Base-by-base conservation (phyloP, 768 basidiomycete species). In the Rhizopogon rudus region DNA sequence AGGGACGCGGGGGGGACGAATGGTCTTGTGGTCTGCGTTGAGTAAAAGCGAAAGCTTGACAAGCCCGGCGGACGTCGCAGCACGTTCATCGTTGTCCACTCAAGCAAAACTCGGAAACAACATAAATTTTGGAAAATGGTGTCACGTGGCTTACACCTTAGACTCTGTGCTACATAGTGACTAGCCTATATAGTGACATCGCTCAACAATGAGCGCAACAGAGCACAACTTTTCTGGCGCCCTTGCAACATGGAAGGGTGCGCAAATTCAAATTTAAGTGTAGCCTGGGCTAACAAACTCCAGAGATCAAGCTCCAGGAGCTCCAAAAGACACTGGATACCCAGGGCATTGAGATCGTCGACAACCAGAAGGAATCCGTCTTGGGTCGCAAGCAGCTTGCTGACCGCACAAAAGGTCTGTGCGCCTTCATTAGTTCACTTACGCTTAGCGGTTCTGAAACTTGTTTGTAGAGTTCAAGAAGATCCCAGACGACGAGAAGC, bases 341-440 rank as follows among this genome's bases (percentile, higher is more conserved):
- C 6, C 96, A 98, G 58, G 95, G 94, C 4, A 80, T 98, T 35
- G 95, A 98, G 71, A 79, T 99, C 13, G 95, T 99, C 20, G 94
- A 98, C 78, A 95, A 95, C 73, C 95, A 98, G 78, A 99, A 98
- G 75, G 96, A 98, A 75, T 93, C 90, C 60, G 80, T 98, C 44
- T 79, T 99, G 3, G 94, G 94, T 9, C 81, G 97, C 42, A 99
- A 98, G 71, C 88, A 86, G 52, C 78, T 99, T 20, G 92, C 96
- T 1, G 97, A 98, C 74, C 88, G 90, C 69, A 99, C 97, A 0
- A 91, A 96, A 77, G 96, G 96, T 91, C n/a, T n/a, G 69, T 62
- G 35, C 51, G 7, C 29, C 43, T 48, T 6, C 22, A 37, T 37
- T 37, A 5, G 0, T 29, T 33, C 17, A 51, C 28, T 17, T 25